Conservation (phyloP, 2,329 filamentous ascomycete genomes). For the Dactylonectria macrodidyma region DNA sequence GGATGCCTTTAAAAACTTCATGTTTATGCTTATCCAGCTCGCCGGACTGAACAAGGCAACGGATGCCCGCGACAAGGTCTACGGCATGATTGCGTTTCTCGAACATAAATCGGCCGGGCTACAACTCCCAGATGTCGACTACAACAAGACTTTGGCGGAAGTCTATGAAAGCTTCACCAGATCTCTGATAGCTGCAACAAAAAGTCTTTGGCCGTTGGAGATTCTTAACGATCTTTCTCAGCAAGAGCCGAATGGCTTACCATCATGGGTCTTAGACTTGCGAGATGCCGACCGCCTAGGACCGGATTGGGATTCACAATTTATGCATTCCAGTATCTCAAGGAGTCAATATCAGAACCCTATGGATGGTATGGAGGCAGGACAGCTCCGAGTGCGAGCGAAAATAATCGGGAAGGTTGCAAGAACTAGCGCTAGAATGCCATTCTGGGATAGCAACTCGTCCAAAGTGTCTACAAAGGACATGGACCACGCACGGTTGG, state of each 20-base stretch:
- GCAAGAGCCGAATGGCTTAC: not conserved
- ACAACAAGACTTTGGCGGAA: not conserved
- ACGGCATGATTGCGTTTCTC: not conserved
- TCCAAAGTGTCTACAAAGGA: not conserved
- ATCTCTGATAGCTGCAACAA: not conserved
- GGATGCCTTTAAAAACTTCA: not conserved
- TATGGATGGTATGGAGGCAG: not conserved
- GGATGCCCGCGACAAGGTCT: slow-evolving; percentile 1
- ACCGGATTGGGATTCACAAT: not conserved
- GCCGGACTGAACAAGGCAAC: not conserved
- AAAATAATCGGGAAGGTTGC: not conserved
- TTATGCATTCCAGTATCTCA: not conserved
- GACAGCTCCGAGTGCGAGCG: not conserved
- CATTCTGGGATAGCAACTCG: not conserved
- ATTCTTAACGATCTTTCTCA: not conserved
- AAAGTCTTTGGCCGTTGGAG: not conserved
- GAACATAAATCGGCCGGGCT: not conserved
- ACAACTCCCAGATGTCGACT: not conserved
- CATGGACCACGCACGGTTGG: not conserved
- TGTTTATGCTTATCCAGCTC: not conserved
- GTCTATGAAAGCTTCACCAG: not conserved
- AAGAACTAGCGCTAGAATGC: not conserved
- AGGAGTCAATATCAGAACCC: not conserved
- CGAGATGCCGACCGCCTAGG: not conserved
- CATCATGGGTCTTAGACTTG: not conserved